Percentiles rank a stretch among this genome's conserved stretches.
Conservation (phyloP, 1,284 basidiomycete genomes). For the Cryptococcus sp. region DNA sequence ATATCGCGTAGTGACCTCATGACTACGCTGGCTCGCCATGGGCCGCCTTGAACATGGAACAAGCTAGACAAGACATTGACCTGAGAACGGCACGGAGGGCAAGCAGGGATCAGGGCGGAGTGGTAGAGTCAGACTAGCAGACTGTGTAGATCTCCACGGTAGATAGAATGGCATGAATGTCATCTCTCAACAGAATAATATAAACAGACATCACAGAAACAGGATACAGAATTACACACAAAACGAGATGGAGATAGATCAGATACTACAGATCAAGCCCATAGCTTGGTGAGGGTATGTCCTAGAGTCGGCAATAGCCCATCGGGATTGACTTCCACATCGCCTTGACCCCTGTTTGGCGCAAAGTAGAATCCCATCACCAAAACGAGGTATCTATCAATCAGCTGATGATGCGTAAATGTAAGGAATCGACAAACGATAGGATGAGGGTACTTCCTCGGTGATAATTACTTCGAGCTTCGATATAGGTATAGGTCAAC, state of each 20-base stretch:
- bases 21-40: no score
- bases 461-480: conserved; percentile 96
- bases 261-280: conserved; percentile 7
- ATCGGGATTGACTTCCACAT: background rate
- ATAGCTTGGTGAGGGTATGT: conserved; percentile 9
- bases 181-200: no score
- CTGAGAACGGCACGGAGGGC: no score
- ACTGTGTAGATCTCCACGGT: no score
- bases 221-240: background rate
- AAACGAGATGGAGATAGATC: background rate
- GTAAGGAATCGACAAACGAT: conserved; percentile 55
- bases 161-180: no score
- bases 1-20: no score
- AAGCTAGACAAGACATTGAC: no score
- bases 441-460: conserved; percentile 87
- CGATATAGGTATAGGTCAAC: conserved; percentile 98
- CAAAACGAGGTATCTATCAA: conserved; percentile 67
- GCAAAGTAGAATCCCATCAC: conserved; percentile 75
- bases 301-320: background rate
- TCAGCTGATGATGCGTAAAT: background rate
- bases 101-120: no score
- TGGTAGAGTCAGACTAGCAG: no score
- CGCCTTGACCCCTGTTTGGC: conserved; percentile 36
- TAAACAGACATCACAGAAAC: no score
- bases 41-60: no score